Evolutionary conservation across 1,139 yeast genomes (phyloP), one percentile per base, ranked within the genome.

Genomic region (Candida pseudoviswanathii): DNA sequence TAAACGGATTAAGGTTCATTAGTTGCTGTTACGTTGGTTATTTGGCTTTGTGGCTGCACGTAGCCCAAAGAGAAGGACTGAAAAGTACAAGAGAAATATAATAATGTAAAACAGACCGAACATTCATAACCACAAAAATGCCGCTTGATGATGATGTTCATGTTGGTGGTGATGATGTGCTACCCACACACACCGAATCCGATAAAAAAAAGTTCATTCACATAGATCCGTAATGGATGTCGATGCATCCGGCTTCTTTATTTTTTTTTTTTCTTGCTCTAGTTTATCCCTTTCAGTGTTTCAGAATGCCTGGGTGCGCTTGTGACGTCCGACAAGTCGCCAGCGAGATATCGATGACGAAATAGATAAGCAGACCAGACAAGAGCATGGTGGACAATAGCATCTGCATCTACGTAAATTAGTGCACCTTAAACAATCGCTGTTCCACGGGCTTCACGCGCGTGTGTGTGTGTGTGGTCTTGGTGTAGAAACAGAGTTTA

Each of bases 11-110:
- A 25, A 37, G 11, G 30, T 24, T 37, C 10, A 3, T 37, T 37
- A 37, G 21, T 25, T 37, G 21, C 41, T 37, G 41, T 37, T 37
- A n/a, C 21, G 30, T 24, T 37, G n/a, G 31, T 21, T 37, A 37
- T 24, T 37, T 22, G 5, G 4, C 26, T 16, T 16, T 16, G 16
- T 25, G 8, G 16, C 24, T n/a, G 22, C 29, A 33, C 16, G 37
- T n/a, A 32, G 22, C 5, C 22, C 11, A 33, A 11, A n/a, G 11
- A 36, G 26, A 39, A 39, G 24, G 21, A 24, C 9, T 16, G 9
- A 36, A 36, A 36, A 36, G n/a, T 27, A 27, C 6, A 8, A 6
- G 6, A 27, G 30, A 8, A 27, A 27, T 27, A 6, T 6, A 27
- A 27, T 6, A 27, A 27, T 27, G 6, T 27, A 27, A 27, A 27